Conservation (phyloP, 768 basidiomycete species). For the Rossbeevera mucosa region DNA sequence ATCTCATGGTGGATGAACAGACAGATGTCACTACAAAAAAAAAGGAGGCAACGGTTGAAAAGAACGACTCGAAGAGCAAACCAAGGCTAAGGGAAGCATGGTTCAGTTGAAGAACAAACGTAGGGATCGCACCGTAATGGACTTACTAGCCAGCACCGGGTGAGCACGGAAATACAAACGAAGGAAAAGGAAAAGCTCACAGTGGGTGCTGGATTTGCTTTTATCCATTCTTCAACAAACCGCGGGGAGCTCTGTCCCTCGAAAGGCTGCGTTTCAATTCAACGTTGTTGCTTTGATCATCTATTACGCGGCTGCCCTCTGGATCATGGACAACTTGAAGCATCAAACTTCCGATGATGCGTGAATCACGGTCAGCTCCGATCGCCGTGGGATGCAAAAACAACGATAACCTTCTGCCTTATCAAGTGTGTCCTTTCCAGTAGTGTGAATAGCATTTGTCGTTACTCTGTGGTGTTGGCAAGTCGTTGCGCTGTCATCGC, state of each 20-base stretch:
- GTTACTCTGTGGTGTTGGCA: too few relatives aligned
- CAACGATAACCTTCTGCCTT: too few relatives aligned
- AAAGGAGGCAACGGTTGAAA: not conserved
- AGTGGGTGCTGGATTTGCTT: not conserved
- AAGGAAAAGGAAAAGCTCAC: not conserved
- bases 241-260: not conserved
- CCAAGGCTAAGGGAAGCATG: not conserved
- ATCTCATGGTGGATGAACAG: not conserved
- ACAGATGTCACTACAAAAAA: not conserved
- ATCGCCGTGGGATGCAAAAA: too few relatives aligned
- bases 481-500: too few relatives aligned
- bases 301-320: too few relatives aligned
- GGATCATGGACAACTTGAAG: too few relatives aligned
- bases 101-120: not conserved
- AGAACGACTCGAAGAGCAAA: not conserved
- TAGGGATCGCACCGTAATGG: not conserved
- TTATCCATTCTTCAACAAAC: not conserved
- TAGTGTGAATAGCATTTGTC: too few relatives aligned
- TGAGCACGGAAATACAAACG: not conserved
- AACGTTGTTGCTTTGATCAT: too few relatives aligned
- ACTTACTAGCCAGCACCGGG: not conserved
- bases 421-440: too few relatives aligned
- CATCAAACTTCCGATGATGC: too few relatives aligned
- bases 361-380: too few relatives aligned
- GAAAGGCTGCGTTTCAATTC: not conserved